Base-by-base conservation (phyloP, 2,329 filamentous ascomycete species). In the Mycosphaerella sp. region DNA sequence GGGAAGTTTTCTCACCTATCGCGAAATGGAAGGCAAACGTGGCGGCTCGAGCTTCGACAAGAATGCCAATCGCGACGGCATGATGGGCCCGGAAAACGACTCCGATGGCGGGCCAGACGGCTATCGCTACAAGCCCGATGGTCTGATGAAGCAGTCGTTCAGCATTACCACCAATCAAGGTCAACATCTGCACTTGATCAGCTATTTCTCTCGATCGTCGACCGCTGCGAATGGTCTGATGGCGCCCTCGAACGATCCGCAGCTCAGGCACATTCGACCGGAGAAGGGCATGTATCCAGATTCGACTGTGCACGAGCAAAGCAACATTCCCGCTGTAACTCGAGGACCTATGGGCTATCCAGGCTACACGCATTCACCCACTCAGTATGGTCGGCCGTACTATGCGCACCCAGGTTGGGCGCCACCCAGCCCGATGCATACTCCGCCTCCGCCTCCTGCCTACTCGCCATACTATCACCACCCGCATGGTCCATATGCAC, bases 101-200 rank as follows among this genome's bases (percentile, higher is more conserved):
- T 86, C 76, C 52, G 89, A 95, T 66, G 80, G 81, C 61, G 82
- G 82, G 7, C 89, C 88, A 0, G 90, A 95, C 70, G 90, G 90
- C 41, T 95, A 95, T 71, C 80, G 89, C 60, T 95, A 95, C 74
- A 98, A 96, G 78, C 88, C 86, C 8, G 93, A 98, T 66, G 93
- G 93, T 0, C 80, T 98, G 3, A 96, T 97, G 90, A 98, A 98
- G 80, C 93, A 98, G 73, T 97, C 93, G 0, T 98, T 97, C 78
- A 97, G 92, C 74, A 97, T 98, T 74, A 96, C 91, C 21, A 97
- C 93, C 1, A 89, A 87, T 1, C 84, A 80, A 38, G 82, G 89
- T 61, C 90, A 96, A 66, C 93, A 97, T 69, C 83, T 98, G 1
- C 93, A 98, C 74, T 80, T 98, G 48, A 98, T 98, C 74, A 96